Evolutionary conservation across 75 land plant genomes (phyloP).

Genomic region (Cryptomeria japonica): DNA sequence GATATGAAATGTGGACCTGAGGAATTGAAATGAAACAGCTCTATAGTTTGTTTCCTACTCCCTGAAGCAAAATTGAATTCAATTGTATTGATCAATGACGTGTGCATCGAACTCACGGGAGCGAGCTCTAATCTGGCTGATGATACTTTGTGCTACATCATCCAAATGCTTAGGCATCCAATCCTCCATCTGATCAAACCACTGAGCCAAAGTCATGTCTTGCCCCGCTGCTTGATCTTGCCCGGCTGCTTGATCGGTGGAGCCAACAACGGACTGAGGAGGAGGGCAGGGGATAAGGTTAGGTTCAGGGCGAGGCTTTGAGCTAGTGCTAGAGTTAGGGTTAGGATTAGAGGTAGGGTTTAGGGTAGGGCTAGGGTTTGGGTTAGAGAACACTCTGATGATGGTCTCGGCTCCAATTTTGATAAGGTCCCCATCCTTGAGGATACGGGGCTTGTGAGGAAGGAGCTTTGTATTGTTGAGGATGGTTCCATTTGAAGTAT

Average conservation of each 20-base stretch:
- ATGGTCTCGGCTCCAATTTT: constrained; percentile 39
- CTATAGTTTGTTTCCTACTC: background rate
- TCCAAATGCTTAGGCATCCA: constrained; percentile 34
- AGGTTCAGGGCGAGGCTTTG: background rate
- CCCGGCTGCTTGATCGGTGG: constrained; percentile 12
- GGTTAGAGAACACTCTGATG: constrained; percentile 15
- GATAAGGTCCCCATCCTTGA: constrained; percentile 28
- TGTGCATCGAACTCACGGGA: constrained; percentile 22
- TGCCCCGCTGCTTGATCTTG: constrained; percentile 24
- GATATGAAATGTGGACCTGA: background rate
- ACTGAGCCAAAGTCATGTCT: constrained; percentile 40
- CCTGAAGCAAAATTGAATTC: background rate
- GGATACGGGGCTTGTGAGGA: background rate
- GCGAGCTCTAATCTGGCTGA: constrained; percentile 21
- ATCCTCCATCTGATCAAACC: constrained; percentile 45
- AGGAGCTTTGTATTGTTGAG: constrained; percentile 19
- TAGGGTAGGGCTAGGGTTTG: background rate
- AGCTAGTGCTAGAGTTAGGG: background rate
- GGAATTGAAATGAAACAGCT: background rate
- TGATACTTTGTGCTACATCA: constrained; percentile 31
- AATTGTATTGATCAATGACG: background rate
- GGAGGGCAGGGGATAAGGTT: background rate
- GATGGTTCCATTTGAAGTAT: constrained; percentile 49
- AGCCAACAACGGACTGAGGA: constrained; percentile 1
- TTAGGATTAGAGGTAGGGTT: background rate